Percentiles rank a stretch among this genome's conserved stretches.
phyloP scores from a whole-genome alignment of 2,329 filamentous ascomycete genomes.

The Westerdykella sp. region DNA sequence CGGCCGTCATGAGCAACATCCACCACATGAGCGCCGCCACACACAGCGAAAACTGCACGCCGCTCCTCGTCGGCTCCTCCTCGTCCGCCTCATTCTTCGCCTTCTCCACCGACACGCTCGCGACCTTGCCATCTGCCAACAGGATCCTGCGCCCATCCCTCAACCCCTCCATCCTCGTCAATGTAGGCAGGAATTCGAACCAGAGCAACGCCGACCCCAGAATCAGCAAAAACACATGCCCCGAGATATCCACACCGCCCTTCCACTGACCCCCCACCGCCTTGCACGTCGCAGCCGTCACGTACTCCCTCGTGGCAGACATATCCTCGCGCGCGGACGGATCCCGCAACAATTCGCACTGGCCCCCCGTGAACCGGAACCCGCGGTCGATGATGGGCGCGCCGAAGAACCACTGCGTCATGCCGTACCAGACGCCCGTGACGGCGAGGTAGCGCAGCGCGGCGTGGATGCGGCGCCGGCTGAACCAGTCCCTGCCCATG shows the following conservation, averaged over 20 bases:
- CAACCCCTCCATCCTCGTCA: slow-evolving; percentile 44
- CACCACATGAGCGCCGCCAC: slow-evolving; percentile 72
- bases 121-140: slow-evolving; percentile 59
- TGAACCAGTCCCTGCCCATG: slow-evolving; percentile 39
- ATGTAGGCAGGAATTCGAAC: slow-evolving; percentile 66
- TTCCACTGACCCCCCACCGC: slow-evolving; percentile 75
- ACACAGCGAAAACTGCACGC: slow-evolving; percentile 48
- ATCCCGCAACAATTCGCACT: slow-evolving; percentile 59
- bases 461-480: slow-evolving; percentile 50
- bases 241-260: slow-evolving; percentile 94
- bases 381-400: slow-evolving; percentile 82
- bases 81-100: slow-evolving; percentile 36
- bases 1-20: slow-evolving; percentile 98
- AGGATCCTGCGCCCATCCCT: slow-evolving; percentile 61
- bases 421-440: slow-evolving; percentile 73
- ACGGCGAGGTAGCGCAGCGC: slow-evolving; percentile 62
- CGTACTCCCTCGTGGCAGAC: slow-evolving; percentile 44
- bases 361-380: slow-evolving; percentile 82
- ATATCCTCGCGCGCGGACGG: slow-evolving; percentile 45
- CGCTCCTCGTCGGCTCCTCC: slow-evolving; percentile 39
- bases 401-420: slow-evolving; percentile 97
- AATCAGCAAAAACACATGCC: slow-evolving; percentile 89
- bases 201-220: slow-evolving; percentile 74
- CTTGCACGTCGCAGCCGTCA: slow-evolving; percentile 77
- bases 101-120: slow-evolving; percentile 40